Base-by-base conservation (phyloP, 225 moss, liverwort and hornwort genomes). In the Physcomitrellopsis africana region DNA sequence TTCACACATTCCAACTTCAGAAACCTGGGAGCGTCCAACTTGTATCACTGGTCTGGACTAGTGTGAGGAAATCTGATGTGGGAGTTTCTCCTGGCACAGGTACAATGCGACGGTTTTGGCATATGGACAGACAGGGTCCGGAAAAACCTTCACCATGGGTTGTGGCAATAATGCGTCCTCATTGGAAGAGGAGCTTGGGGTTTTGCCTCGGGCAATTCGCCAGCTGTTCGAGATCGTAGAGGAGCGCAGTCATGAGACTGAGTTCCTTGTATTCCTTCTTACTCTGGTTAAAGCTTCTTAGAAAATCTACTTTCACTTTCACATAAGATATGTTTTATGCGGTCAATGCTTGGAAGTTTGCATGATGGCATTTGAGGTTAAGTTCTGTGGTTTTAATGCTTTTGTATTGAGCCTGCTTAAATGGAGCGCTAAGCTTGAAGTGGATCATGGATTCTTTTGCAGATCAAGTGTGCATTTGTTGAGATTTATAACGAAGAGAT, bases 401-500 rank as follows among this genome's bases (percentile, higher is more conserved):
- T 24, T n/a, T 18, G 7, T 7, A 1, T 2, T 55, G 17, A 55
- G 20, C 24, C 27, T 60, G 27, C 12, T 43, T 64, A 37, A n/a
- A 27, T 0, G 7, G 4, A 16, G 10, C 16, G 20, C 0, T 3
- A 60, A 66, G 20, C 60, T 19, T n/a, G 10, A 48, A 65, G 10
- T 53, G 18, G 22, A 72, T 46, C 8, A 17, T 44, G 57, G 10
- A n/a, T 79, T 10, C 24, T 77, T 71, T 65, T 65, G 13, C 76
- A 92, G 94, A 88, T 94, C 29, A 94, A 87, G 72, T 92, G 94
- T 77, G 91, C 94, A 56, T 94, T 90, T 79, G 94, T 94, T 19
- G 88, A 94, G 68, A 92, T 92, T 75, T 92, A 92, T 77, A 94
- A 92, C n/a, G 92, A 94, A 82, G 94, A 94, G 80, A 91, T 94